Conservation (phyloP, 2,329 filamentous ascomycete genomes). For the Epichloe gansuensis region DNA sequence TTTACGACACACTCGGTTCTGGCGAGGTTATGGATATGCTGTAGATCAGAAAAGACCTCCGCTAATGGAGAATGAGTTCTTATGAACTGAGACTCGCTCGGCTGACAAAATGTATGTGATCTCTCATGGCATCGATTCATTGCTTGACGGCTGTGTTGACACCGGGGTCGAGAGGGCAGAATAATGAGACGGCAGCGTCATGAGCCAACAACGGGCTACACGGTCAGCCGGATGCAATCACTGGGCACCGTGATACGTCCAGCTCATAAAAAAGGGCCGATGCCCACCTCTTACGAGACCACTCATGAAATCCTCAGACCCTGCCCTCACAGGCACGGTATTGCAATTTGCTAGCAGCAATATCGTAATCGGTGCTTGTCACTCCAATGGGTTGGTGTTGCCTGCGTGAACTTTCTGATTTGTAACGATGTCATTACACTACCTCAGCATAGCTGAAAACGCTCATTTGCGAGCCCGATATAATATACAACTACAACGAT, state of each 20-base stretch:
- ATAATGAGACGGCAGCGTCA: background rate
- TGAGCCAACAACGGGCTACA: background rate
- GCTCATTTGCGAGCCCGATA: background rate
- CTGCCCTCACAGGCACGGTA: too few relatives aligned
- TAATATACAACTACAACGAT: background rate
- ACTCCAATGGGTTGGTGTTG: background rate
- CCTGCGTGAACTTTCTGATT: background rate
- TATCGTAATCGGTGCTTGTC: background rate
- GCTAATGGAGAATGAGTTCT: background rate
- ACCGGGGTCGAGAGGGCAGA: background rate
- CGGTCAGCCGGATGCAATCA: background rate
- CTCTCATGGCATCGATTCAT: constrained; percentile 4
- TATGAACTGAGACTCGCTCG: background rate
- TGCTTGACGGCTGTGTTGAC: constrained; percentile 7
- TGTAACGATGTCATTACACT: background rate
- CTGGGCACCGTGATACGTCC: background rate
- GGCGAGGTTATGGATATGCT: constrained; percentile 4
- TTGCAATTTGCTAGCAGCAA: background rate
- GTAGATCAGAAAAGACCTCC: constrained; percentile 2
- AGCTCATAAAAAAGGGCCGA: background rate
- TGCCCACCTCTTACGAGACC: background rate
- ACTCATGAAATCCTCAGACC: background rate
- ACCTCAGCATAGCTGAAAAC: background rate
- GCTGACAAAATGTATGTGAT: constrained; percentile 4
- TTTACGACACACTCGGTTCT: constrained; percentile 12